phyloP scores from a whole-genome alignment of 129 eudicot species.

The Glebionis coronaria region DNA sequence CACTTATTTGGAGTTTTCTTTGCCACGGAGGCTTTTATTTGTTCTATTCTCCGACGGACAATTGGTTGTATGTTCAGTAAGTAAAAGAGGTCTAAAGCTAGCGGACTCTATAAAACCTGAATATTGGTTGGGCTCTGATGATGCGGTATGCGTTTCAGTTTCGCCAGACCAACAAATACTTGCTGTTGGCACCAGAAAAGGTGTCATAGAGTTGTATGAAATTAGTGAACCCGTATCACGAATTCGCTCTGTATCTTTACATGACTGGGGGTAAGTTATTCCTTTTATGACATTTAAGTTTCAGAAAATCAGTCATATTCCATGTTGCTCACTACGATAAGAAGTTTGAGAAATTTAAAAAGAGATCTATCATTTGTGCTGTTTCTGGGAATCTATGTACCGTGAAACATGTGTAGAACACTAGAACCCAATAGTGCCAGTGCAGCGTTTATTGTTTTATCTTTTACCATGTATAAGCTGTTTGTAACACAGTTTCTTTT shows the following conservation, averaged over 20 bases:
- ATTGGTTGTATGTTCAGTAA: conserved; percentile 73
- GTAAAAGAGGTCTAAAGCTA: conserved; percentile 80
- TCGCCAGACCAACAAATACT: conserved; percentile 89
- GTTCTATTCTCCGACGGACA: conserved; percentile 75
- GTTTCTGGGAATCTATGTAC: not conserved
- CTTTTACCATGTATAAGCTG: conserved; percentile 3
- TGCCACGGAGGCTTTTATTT: conserved; percentile 54
- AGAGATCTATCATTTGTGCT: not conserved
- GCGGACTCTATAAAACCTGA: conserved; percentile 70
- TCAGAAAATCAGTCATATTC: conserved; percentile 17
- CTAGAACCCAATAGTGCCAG: not conserved
- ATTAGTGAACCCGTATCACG: conserved; percentile 67
- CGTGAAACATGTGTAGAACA: not conserved
- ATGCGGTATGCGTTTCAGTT: conserved; percentile 78
- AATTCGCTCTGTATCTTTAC: conserved; percentile 79
- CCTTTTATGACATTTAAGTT: conserved; percentile 15
- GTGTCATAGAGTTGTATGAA: conserved; percentile 76
- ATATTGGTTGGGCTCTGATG: conserved; percentile 64
- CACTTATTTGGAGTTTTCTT: conserved; percentile 57
- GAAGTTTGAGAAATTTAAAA: not conserved
- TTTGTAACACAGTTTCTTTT: not conserved
- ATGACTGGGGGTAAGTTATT: conserved; percentile 95
- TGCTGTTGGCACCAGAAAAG: conserved; percentile 95
- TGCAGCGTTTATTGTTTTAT: not conserved
- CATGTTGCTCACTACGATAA: not conserved